A percentile compares a stretch with the other conserved stretches of the same genome.
Evolutionary conservation across 441 rosid species (phyloP).

Genomic region (Sinapis alba): DNA sequence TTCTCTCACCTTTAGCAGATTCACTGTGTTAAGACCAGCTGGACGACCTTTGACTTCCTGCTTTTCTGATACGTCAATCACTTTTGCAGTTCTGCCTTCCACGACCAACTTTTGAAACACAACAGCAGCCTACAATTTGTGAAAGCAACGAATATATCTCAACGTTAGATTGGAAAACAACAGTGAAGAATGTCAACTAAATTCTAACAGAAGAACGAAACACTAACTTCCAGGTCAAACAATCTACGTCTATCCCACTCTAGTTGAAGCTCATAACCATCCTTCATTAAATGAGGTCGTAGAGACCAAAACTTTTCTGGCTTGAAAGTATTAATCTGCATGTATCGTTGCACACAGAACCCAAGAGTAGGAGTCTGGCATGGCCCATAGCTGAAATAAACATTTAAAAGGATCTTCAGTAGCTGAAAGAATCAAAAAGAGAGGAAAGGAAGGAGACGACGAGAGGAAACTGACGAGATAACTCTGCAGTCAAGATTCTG

Average conservation of each 20-base stretch:
- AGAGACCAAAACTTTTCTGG: constrained; percentile 86
- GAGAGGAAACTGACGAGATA: constrained; percentile 80
- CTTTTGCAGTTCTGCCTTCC: constrained; percentile 73
- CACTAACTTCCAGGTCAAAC: constrained; percentile 80
- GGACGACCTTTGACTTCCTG: constrained; percentile 87
- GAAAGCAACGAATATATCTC: constrained; percentile 26
- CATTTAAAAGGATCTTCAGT: constrained; percentile 30
- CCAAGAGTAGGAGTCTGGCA: constrained; percentile 99
- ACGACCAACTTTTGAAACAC: constrained; percentile 79
- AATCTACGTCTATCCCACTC: constrained; percentile 91
- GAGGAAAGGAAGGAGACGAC: constrained; percentile 34
- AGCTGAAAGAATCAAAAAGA: constrained; percentile 2
- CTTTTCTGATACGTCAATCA: constrained; percentile 68
- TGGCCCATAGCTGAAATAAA: constrained; percentile 86
- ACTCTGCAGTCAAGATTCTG: constrained; percentile 93
- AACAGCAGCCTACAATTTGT: constrained; percentile 62
- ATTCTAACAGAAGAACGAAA: constrained; percentile 16
- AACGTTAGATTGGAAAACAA: constrained; percentile 13
- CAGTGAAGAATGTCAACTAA: constrained; percentile 23
- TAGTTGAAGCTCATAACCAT: constrained; percentile 82
- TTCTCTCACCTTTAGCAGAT: constrained; percentile 79
- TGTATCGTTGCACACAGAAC: constrained; percentile 88
- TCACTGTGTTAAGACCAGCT: constrained; percentile 87
- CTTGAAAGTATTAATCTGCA: constrained; percentile 89
- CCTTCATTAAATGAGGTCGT: constrained; percentile 56